These are phyloP conservation scores for Suillus cothurnatus DNA, from an alignment of 768 basidiomycete genomes.

Conservation along the genomic window DNA sequence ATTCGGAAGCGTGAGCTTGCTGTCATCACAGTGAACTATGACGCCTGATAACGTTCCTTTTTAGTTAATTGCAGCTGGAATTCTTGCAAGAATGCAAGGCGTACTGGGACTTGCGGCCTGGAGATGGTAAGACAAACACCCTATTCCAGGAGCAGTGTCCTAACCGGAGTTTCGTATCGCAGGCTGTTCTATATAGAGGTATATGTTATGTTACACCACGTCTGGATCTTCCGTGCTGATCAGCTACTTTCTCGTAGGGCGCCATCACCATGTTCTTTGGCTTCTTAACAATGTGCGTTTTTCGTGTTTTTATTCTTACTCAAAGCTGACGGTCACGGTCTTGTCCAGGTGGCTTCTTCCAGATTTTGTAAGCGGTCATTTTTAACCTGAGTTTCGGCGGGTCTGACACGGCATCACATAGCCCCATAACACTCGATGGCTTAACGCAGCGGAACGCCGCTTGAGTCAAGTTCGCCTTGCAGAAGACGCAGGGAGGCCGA, in stretches of 20 bases:
- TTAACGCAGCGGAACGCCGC: conserved; percentile 50
- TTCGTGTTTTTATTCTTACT: neutral
- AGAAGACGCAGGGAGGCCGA: conserved; percentile 73
- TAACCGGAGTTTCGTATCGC: neutral
- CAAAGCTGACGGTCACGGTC: neutral
- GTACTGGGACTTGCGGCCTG: conserved; percentile 66
- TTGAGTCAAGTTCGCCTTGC: conserved; percentile 69
- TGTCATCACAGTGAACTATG: neutral
- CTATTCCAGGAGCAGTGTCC: neutral
- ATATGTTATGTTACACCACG: neutral
- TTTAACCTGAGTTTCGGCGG: neutral
- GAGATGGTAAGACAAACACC: conserved; percentile 53
- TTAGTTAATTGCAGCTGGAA: conserved; percentile 74
- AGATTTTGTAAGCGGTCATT: conserved; percentile 50
- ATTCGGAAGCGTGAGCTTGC: conserved; percentile 57
- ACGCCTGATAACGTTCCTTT: neutral
- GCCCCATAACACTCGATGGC: conserved; percentile 67
- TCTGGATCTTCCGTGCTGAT: neutral
- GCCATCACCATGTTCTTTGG: conserved; percentile 64
- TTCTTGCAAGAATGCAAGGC: conserved; percentile 70
- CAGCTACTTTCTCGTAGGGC: conserved; percentile 43
- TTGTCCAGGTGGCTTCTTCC: conserved; percentile 55
- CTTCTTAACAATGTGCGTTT: conserved; percentile 49
- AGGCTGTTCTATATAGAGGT: conserved; percentile 78
- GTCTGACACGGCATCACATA: conserved; percentile 21